Evolutionary conservation across 1,284 basidiomycete species (phyloP).

Genomic region (Tetrapyrgos nigripes): DNA sequence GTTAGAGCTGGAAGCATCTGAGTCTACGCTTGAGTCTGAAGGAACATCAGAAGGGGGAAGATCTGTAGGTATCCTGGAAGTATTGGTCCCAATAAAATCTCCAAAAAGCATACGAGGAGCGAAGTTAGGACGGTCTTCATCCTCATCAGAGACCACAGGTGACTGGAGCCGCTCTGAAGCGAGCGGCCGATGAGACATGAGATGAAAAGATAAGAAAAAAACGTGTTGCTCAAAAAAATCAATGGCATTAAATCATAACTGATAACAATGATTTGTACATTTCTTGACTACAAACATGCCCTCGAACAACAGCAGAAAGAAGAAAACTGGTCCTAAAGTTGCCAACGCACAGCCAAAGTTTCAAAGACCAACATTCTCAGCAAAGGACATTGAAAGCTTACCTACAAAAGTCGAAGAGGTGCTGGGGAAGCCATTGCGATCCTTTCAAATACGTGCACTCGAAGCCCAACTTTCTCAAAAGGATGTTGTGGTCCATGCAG

Average conservation of each 20-base stretch:
- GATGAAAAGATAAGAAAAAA: too few relatives aligned
- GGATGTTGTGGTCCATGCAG: conserved; percentile 40
- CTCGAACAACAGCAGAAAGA: not conserved
- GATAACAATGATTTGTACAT: too few relatives aligned
- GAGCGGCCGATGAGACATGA: not conserved
- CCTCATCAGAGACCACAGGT: not conserved
- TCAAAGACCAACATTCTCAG: not conserved
- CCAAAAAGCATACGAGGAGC: too few relatives aligned
- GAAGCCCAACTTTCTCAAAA: conserved; percentile 27
- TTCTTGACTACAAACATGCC: too few relatives aligned
- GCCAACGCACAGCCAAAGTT: not conserved
- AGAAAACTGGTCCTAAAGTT: not conserved
- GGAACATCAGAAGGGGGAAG: too few relatives aligned
- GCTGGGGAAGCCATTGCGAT: not conserved
- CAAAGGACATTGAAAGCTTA: conserved; percentile 8
- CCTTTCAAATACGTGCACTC: conserved; percentile 28
- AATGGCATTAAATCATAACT: too few relatives aligned
- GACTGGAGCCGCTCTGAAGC: not conserved
- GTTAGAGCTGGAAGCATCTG: too few relatives aligned
- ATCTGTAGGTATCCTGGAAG: too few relatives aligned
- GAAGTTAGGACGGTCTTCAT: too few relatives aligned
- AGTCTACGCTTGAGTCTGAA: too few relatives aligned
- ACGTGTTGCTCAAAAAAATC: too few relatives aligned
- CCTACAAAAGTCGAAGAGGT: not conserved
- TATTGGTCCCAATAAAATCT: too few relatives aligned